Evolutionary conservation across 768 basidiomycete species (phyloP).

Genomic region (Pisolithus microcarpus): DNA sequence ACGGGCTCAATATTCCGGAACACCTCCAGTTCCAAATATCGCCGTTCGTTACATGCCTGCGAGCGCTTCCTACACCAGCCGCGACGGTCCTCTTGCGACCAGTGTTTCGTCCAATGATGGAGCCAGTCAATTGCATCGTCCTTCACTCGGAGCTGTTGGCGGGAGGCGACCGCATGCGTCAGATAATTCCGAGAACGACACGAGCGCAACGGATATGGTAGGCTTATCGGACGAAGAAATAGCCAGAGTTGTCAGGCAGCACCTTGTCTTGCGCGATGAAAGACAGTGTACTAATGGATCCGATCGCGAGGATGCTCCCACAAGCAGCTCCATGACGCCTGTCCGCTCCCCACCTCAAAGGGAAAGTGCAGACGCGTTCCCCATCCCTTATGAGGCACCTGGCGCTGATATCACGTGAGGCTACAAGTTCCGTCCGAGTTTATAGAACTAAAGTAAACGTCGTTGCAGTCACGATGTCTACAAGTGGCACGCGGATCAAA

Average conservation of each 20-base stretch:
- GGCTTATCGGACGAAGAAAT: conserved; percentile 77
- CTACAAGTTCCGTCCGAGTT: conserved; percentile 3
- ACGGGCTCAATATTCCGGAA: conserved; percentile 59
- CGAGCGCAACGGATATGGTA: conserved; percentile 38
- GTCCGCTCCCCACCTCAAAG: conserved; percentile 22
- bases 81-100: conserved; percentile 7
- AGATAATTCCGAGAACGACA: conserved; percentile 15
- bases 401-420: conserved; percentile 91
- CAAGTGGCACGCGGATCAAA: conserved; percentile 84
- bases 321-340: conserved; percentile 20
- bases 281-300: conserved; percentile 23
- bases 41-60: conserved; percentile 54
- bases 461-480: conserved; percentile 77
- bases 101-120: conserved; percentile 7
- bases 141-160: conserved; percentile 17
- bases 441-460: conserved; percentile 9
- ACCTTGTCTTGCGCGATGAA: conserved; percentile 73
- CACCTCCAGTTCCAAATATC: conserved; percentile 44
- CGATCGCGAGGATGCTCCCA: conserved; percentile 20
- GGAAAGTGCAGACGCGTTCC: conserved; percentile 66
- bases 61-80: conserved; percentile 9
- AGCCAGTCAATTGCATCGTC: conserved; percentile 27
- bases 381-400: conserved; percentile 80
- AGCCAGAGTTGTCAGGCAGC: conserved; percentile 68
- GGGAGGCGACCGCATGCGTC: too few species aligned